Conservation (phyloP, 495 filamentous ascomycete genomes). For the Parathielavia appendiculata region DNA sequence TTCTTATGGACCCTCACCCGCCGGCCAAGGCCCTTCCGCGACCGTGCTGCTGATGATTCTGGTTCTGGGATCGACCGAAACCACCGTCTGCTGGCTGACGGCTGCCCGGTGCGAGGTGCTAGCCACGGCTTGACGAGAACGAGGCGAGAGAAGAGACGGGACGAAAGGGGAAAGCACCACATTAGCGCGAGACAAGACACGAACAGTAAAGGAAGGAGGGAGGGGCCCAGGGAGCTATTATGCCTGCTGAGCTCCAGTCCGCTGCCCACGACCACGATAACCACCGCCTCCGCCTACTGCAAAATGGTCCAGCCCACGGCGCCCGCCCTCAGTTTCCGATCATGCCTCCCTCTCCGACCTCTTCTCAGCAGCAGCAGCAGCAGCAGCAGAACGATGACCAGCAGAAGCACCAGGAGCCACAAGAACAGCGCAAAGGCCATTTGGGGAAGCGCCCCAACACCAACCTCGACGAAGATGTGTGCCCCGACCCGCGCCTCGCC, state of each 20-base stretch:
- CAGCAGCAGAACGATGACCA: conserved; percentile 31
- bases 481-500: conserved; percentile 15
- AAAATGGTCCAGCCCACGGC: conserved; percentile 32
- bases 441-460: conserved; percentile 7
- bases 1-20: conserved; percentile 60
- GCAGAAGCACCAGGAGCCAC: conserved; percentile 11
- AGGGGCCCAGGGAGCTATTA: conserved; percentile 21
- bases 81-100: conserved; percentile 42
- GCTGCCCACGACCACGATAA: conserved; percentile 14
- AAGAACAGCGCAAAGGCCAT: conserved; percentile 9
- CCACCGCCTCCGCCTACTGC: conserved; percentile 32
- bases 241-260: conserved; percentile 46
- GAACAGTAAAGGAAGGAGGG: background rate
- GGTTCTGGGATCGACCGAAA: conserved; percentile 37
- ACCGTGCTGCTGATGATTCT: conserved; percentile 57
- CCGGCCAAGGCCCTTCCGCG: conserved; percentile 49
- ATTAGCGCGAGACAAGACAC: conserved; percentile 23
- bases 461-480: conserved; percentile 15
- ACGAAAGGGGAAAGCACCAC: background rate
- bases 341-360: conserved; percentile 34
- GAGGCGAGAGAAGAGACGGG: conserved; percentile 22
- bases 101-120: conserved; percentile 25
- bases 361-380: conserved; percentile 6
- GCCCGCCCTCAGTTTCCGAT: conserved; percentile 34
- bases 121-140: conserved; percentile 27